Evolutionary conservation across 352 stramenopile genomes (phyloP).

Genomic region (Globisporangium middletonii): DNA sequence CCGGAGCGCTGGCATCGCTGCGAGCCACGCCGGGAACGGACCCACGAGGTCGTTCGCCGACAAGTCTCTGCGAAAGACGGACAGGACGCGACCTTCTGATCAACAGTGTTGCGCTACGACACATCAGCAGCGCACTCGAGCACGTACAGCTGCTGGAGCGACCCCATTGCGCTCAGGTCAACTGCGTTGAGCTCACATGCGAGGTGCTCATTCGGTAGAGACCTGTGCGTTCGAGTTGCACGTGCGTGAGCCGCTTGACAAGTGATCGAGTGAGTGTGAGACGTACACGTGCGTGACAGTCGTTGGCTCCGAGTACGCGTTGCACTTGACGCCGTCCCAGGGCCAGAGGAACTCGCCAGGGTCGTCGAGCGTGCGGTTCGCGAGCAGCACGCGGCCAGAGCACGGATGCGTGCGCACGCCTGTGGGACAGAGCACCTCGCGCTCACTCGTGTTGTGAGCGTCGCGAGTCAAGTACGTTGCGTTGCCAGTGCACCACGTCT

Average conservation of each 20-base stretch:
- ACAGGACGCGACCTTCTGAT: no score
- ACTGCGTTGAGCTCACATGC: conserved; percentile 42
- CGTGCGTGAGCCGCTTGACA: not conserved
- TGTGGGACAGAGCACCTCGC: conserved; percentile 28
- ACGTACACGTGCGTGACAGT: conserved; percentile 67
- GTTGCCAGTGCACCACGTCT: conserved; percentile 59
- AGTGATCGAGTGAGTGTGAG: not conserved
- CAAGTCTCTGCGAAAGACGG: conserved; percentile 30
- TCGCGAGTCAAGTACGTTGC: conserved; percentile 9
- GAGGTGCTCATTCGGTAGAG: conserved; percentile 42
- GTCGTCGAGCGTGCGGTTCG: conserved; percentile 13
- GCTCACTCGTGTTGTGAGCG: conserved; percentile 8
- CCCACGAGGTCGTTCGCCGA: conserved; percentile 46
- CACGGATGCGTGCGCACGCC: conserved; percentile 58
- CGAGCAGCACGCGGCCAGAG: conserved; percentile 41
- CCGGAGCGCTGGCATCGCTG: conserved; percentile 54
- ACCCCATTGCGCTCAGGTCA: conserved; percentile 60
- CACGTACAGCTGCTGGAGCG: conserved; percentile 65
- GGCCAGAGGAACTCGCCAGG: conserved; percentile 46
- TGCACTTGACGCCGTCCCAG: conserved; percentile 67
- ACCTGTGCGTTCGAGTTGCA: conserved; percentile 29
- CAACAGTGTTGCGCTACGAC: not conserved
- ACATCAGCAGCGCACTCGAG: not conserved
- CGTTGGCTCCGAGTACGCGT: conserved; percentile 58
- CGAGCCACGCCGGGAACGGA: conserved; percentile 51